Base-by-base conservation (phyloP, 192 early-diverging fungal species). In the Entomortierella lignicola region DNA sequence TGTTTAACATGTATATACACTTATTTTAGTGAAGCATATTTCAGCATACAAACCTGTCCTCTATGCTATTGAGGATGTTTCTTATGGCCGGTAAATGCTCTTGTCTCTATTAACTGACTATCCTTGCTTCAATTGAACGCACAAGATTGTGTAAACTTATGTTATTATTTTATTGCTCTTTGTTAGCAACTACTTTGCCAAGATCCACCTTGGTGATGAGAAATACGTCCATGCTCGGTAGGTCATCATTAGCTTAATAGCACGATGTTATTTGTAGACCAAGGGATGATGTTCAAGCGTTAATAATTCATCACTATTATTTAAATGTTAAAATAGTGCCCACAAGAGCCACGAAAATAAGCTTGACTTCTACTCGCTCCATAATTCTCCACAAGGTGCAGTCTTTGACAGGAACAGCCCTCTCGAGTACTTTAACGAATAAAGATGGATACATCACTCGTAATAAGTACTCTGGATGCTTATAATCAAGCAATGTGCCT, bases 171-270 rank as follows among this genome's bases (percentile, higher is more conserved):
- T n/a, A n/a, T n/a, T n/a, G n/a, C n/a, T n/a, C n/a, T 26, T 2
- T 6, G 31, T 32, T 69, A 69, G 50, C 48, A 84, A 82, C 69
- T 87, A 87, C 74, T 88, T 87, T 37, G 88, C 75, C 59, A 89
- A 89, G 69, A 80, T 89, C 21, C 60, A 87, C 32, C 62, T 89
- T 47, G 88, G 83, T 8, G 81, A 85, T 32, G 75, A 71, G 47
- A 82, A 87, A 55, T 89, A 71, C 56, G 67, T 89, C 51, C 88
- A 89, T 70, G 88, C 79, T 32, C 79, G 83, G 85, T 71, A 83
- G 82, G 72, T 69, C 21, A n/a, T 50, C 47, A 4, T 15, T 8
- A 8, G 18, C 17, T 15, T 15, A 21, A 50, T 17, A 50, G 15
- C 47, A 50, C 15, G 47, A 21, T 8, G 15, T 17, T 12, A 12